Evolutionary conservation across 225 moss, liverwort and hornwort species (phyloP), one percentile per base, ranked within the genome.

Genomic region (Sphagnum tenellum): DNA sequence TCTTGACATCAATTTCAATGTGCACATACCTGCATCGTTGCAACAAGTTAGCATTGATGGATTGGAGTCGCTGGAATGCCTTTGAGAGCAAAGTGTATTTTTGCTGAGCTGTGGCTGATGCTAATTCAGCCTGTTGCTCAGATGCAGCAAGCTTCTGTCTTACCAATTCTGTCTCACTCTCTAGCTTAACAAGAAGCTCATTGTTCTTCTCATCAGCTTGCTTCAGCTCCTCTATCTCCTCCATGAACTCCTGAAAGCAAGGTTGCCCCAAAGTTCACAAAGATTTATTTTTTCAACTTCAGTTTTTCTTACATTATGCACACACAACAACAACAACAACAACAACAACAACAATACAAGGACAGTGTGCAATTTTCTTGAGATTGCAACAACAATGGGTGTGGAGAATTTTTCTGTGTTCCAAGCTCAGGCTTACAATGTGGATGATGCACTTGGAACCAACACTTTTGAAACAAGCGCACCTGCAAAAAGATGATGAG

Each of bases 41-140:
- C 63, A 82, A 76, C 61, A 79, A 66, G 65, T 81, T 87, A 63
- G 94, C 88, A 70, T 90, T 79, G 68, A 88, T 78, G 68, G 78
- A 73, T 67, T 94, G 88, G 58, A 94, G 76, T 71, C 89, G 91
- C 61, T 90, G 94, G 69, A 75, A 79, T 55, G 90, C 90, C 70
- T 82, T 79, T 49, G 90, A 86, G 64, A 89, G 71, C 10, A 72
- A 69, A 47, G 81, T 69, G n/a, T 64, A 79, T 55, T 77, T 71
- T 60, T 84, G 88, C 76, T 89, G 84, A 55, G 94, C 86, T 52
- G 78, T 70, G 67, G 82, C 82, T 54, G 84, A 74, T 46, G 85
- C 89, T 72, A 83, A 54, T 71, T 87, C 81, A 49, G 83, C 86
- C 60, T 78, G 77, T 71, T 79, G 87, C 68, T 90, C 87, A 59